Conservation (phyloP, 148 eudicot species). For the Dysphania ambrosioides region DNA sequence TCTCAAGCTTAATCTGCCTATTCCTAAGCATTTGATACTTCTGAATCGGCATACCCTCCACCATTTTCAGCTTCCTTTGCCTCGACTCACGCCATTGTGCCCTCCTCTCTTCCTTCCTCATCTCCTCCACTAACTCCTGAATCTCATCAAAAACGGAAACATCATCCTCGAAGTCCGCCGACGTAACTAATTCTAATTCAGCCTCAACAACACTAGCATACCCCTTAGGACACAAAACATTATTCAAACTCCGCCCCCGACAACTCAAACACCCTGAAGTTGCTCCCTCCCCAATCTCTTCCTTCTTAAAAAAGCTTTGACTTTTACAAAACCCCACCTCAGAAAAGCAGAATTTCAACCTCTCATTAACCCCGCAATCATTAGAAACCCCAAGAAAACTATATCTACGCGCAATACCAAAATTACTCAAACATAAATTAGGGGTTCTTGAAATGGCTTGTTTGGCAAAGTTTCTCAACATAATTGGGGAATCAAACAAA, state of each 20-base stretch:
- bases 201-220: slow-evolving; percentile 73
- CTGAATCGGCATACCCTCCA: slow-evolving; percentile 37
- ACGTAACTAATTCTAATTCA: slow-evolving; percentile 32
- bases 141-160: slow-evolving; percentile 48
- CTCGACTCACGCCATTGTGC: slow-evolving; percentile 7
- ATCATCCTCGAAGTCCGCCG: slow-evolving; percentile 52
- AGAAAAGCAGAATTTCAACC: slow-evolving; percentile 27
- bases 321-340: slow-evolving; percentile 31
- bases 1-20: slow-evolving; percentile 83
- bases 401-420: slow-evolving; percentile 29
- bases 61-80: slow-evolving; percentile 12
- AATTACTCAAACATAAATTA: slow-evolving; percentile 14
- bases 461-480: slow-evolving; percentile 65
- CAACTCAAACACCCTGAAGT: slow-evolving; percentile 27
- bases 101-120: slow-evolving; percentile 52
- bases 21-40: slow-evolving; percentile 54
- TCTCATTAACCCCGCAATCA: slow-evolving; percentile 27
- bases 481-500: slow-evolving; percentile 27
- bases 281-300: slow-evolving; percentile 33
- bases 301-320: slow-evolving; percentile 29
- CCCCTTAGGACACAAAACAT: slow-evolving; percentile 45
- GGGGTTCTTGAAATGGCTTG: slow-evolving; percentile 38
- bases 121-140: slow-evolving; percentile 58
- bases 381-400: slow-evolving; percentile 44
- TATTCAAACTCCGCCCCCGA: slow-evolving; percentile 21